A percentile compares a stretch with the other conserved stretches of the same genome.
These are phyloP conservation scores for Euryodendron excelsum DNA, from an alignment of 148 eudicot genomes.

Conservation along the genomic window DNA sequence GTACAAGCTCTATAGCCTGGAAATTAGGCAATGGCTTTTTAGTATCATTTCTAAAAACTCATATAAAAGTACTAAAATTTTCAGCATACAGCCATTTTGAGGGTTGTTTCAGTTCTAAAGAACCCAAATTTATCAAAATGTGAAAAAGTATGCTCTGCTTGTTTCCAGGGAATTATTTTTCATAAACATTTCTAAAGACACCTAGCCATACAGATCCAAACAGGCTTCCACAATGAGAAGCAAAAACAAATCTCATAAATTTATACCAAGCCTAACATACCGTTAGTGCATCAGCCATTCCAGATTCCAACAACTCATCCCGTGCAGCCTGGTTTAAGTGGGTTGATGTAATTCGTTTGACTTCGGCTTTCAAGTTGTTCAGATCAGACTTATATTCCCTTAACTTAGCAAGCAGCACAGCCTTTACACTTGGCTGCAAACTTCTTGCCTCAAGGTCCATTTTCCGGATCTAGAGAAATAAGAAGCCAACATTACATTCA, in stretches of 20 bases:
- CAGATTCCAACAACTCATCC: constrained; percentile 62
- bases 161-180: not conserved
- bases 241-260: not conserved
- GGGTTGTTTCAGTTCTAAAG: not conserved
- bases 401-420: constrained; percentile 56
- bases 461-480: constrained; percentile 45
- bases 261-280: constrained; percentile 26
- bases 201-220: not conserved
- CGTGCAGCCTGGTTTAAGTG: constrained; percentile 46
- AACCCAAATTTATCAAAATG: not conserved
- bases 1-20: not conserved
- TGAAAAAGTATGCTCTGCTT: not conserved
- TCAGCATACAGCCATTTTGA: not conserved
- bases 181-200: not conserved
- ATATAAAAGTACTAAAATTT: not conserved
- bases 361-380: constrained; percentile 56
- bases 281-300: constrained; percentile 48
- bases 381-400: constrained; percentile 65
- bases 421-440: constrained; percentile 57
- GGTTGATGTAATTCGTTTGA: constrained; percentile 44
- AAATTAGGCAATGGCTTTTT: not conserved
- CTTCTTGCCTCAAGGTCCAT: constrained; percentile 69
- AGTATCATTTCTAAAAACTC: not conserved
- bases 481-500: constrained; percentile 4
- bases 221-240: not conserved